Percentiles rank a stretch among this genome's conserved stretches.
Evolutionary conservation across 306 rosid genomes (phyloP).

Genomic region (Rubus idaeus): DNA sequence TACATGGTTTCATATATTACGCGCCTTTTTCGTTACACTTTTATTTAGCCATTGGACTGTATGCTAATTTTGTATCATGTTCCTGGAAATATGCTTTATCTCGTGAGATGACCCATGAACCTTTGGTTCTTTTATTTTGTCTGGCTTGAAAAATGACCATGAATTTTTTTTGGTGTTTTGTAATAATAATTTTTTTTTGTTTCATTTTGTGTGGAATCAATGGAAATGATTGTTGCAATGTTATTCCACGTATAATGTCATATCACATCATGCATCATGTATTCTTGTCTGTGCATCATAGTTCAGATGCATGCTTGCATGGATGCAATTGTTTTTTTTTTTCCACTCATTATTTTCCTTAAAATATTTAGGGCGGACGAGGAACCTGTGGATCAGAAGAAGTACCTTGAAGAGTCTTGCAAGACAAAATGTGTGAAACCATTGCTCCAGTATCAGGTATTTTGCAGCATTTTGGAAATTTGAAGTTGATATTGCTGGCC

Average conservation of each 20-base stretch:
- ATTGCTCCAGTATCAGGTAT: constrained; percentile 77
- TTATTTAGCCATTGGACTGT: not conserved
- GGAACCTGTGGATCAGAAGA: constrained; percentile 92
- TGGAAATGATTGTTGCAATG: not conserved
- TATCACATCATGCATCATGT: not conserved
- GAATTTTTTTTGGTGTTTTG: not conserved
- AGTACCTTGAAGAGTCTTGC: constrained; percentile 77
- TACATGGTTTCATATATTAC: not conserved
- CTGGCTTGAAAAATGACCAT: too few relatives aligned
- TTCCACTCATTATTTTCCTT: not conserved
- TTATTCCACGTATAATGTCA: not conserved
- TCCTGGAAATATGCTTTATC: not conserved
- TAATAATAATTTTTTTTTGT: not conserved
- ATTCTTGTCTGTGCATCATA: not conserved
- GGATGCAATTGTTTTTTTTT: not conserved
- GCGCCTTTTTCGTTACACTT: too few relatives aligned
- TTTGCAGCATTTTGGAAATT: not conserved
- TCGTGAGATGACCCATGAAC: not conserved
- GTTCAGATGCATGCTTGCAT: not conserved
- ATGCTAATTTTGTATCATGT: not conserved
- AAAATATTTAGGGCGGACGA: constrained; percentile 80
- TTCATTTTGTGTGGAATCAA: not conserved
- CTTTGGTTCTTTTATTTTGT: not conserved
- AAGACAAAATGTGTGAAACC: constrained; percentile 97
- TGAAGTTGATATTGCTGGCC: not conserved